Evolutionary conservation across 1,139 yeast species (phyloP), one percentile per base, ranked within the genome.

Genomic region (Hanseniaspora uvarum): DNA sequence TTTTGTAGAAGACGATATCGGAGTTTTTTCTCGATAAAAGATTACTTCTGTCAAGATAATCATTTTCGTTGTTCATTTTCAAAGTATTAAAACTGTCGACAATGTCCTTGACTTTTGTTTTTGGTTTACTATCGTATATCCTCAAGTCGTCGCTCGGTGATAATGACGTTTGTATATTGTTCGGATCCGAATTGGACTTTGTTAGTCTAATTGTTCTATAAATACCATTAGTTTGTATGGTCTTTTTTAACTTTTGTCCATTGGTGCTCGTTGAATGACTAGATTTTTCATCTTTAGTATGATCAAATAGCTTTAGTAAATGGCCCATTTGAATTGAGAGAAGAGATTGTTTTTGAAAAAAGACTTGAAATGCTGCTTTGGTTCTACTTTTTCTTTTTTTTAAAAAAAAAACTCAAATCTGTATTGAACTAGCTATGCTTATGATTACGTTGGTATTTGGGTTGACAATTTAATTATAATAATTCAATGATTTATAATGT

Each of bases 1-100:
- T 34, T 34, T 49, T 49, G 24, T 49, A 49, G 41, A 49, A 49
- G 0, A 49, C 53, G 5, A 49, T 31, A 19, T 49, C 53, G 10
- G 41, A 33, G 21, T 49, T 49, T 1, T 49, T 44, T 18, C 34
- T 44, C 8, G 24, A 8, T 5, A 30, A n/a, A 5, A 19, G 12
- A 18, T 31, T 23, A 2, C 10, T 11, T 44, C 38, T 31, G 19
- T 44, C 26, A 6, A 30, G 5, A 16, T 14, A 31, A 16, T 28
- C 34, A 12, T 41, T n/a, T 18, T 31, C 37, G 12, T 44, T 11
- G 12, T 31, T 31, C 33, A 44, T 30, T 6, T 31, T 31, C 19
- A 44, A 21, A 14, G 36, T 44, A 11, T 12, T 44, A 7, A 44
- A 44, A 23, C 46, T 44, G 23, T 44, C 46, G 1, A 44, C 37